Conservation (phyloP, 31 red algal species). For the Porphyra umbilicalis region DNA sequence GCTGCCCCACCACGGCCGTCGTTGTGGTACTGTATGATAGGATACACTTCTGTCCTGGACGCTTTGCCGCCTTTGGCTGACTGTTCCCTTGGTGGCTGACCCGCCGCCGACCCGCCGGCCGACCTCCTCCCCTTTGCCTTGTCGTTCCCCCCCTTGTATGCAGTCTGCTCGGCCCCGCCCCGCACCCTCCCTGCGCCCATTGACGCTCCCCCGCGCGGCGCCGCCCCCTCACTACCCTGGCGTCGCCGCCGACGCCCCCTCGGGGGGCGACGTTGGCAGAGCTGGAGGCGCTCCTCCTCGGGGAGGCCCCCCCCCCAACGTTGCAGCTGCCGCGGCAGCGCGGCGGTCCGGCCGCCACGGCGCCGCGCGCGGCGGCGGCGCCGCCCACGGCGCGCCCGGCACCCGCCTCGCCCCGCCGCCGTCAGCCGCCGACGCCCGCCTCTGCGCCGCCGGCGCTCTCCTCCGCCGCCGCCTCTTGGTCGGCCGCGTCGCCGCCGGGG, state of each 20-base stretch:
- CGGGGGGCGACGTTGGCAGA: neutral
- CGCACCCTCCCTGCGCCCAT: neutral
- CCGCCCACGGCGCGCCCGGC: neutral
- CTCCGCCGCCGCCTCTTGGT: neutral
- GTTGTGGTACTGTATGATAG: too few relatives aligned
- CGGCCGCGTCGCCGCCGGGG: neutral
- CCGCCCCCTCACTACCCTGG: neutral
- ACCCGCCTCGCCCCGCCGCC: neutral
- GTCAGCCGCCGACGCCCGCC: neutral
- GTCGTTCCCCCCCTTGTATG: too few relatives aligned
- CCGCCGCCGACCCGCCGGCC: too few relatives aligned
- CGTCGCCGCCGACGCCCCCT: neutral
- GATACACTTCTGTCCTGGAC: too few relatives aligned
- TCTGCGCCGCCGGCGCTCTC: neutral
- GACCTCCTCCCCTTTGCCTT: too few relatives aligned
- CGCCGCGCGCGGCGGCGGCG: neutral
- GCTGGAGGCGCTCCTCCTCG: neutral
- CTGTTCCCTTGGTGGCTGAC: too few relatives aligned
- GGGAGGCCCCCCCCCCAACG: neutral
- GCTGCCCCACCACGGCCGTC: too few relatives aligned
- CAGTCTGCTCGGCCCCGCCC: too few relatives aligned
- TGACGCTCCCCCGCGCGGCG: neutral
- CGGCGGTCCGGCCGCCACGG: neutral
- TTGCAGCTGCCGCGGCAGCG: too few relatives aligned
- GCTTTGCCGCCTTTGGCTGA: too few relatives aligned